These are phyloP conservation scores for Epichloe scottii DNA, from an alignment of 2,329 filamentous ascomycete species.

Conservation along the genomic window DNA sequence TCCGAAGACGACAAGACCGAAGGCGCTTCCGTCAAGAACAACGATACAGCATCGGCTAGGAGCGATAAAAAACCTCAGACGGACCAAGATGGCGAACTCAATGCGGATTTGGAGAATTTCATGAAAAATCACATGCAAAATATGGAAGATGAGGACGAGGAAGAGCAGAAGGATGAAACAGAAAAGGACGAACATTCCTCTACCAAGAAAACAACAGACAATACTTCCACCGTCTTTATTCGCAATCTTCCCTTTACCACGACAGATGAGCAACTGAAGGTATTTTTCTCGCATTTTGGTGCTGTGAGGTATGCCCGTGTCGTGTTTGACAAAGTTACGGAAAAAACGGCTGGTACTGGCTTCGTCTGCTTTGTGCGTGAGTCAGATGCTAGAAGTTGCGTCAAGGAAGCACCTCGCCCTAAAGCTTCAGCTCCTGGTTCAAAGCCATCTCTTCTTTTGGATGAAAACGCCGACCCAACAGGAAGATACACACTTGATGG, in stretches of 20 bases:
- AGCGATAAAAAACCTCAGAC: conserved; percentile 16
- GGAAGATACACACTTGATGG: conserved; percentile 87
- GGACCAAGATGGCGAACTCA: conserved; percentile 26
- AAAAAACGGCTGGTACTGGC: conserved; percentile 78
- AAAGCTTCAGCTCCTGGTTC: conserved; percentile 33
- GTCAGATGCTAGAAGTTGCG: conserved; percentile 63
- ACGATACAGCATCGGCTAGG: conserved; percentile 16
- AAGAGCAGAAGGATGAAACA: conserved; percentile 32
- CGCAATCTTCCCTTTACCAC: conserved; percentile 87
- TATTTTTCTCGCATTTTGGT: conserved; percentile 82
- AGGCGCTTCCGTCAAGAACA: conserved; percentile 18
- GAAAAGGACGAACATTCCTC: conserved; percentile 16
- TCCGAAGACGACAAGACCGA: conserved; percentile 21
- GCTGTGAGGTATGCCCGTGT: conserved; percentile 81
- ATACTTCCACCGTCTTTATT: conserved; percentile 74
- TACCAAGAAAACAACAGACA: conserved; percentile 38
- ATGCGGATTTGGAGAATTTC: conserved; percentile 40
- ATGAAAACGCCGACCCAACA: conserved; percentile 67
- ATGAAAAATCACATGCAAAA: conserved; percentile 46
- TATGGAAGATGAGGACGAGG: conserved; percentile 43
- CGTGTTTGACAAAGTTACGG: conserved; percentile 75
- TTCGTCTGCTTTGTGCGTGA: conserved; percentile 85
- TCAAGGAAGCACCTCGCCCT: conserved; percentile 58
- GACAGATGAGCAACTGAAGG: conserved; percentile 68
- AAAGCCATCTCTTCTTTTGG: conserved; percentile 75